Evolutionary conservation across 2,329 filamentous ascomycete species (phyloP).

Genomic region (Samsoniella hepiali): DNA sequence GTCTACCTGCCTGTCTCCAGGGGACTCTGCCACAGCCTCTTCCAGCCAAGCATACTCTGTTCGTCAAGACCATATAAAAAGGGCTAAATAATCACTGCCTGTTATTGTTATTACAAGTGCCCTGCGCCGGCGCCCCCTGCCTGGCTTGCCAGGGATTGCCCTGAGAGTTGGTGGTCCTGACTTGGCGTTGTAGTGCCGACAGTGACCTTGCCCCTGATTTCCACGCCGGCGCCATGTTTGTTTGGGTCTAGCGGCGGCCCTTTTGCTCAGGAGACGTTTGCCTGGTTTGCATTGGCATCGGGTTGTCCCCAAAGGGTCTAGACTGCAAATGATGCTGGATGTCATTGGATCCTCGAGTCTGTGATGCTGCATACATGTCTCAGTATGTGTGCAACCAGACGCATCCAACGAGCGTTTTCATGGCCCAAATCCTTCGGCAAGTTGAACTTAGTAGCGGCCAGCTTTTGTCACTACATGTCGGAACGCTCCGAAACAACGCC

Average conservation of each 20-base stretch:
- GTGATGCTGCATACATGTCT: background rate
- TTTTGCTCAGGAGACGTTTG: background rate
- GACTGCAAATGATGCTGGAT: background rate
- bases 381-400: too few species aligned
- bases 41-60: background rate
- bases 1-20: background rate
- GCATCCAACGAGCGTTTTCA: background rate
- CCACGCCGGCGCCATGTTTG: background rate
- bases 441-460: background rate
- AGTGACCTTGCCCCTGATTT: constrained; percentile 13
- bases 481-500: constrained; percentile 4
- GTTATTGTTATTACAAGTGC: too few species aligned
- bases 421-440: too few species aligned
- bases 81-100: too few species aligned
- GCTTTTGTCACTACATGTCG: background rate
- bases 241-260: constrained; percentile 1
- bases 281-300: background rate
- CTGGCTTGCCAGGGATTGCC: too few species aligned
- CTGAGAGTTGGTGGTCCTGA: background rate
- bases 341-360: background rate
- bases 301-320: background rate
- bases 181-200: background rate
- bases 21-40: background rate
- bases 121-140: too few species aligned
- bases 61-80: background rate